Evolutionary conservation across 306 rosid species (phyloP), one percentile per base, ranked within the genome.

Genomic region (Rosa lucieae): DNA sequence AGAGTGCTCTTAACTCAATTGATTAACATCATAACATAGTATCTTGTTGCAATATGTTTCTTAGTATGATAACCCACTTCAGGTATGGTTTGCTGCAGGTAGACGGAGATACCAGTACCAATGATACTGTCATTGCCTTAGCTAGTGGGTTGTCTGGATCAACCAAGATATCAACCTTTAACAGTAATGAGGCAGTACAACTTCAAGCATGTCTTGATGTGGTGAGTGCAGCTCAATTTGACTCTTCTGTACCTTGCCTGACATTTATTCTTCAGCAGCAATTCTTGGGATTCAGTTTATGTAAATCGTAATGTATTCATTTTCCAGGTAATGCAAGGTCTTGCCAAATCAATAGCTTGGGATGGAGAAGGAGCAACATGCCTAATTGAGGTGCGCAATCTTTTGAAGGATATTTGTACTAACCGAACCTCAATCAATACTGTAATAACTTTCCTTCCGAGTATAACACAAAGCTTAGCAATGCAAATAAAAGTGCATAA

Each of bases 361-460:
- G 99, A 93, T 80, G 99, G 99, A 78, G 98, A 95, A 86, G 98
- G 99, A 75, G 99, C 99, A 75, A 95, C 99, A 17, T 95, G 98
- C 88, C 92, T 95, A 20, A 86, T 93, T 84, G 99, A 95, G 97
- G 99, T 95, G 29, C 56, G 88, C 82, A 69, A 74, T 75, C 68
- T 72, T 43, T 73, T 81, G 67, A 70, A 78, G 74, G 72, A 72
- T 79, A 58, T 75, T 37, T 78, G 21, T 75, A 32, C 18, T 58
- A 52, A 67, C 14, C 61, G 56, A 43, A 46, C 72, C 66, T 21
- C 26, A 49, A 15, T 48, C 48, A 1, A 20, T 26, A 55, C 2
- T 46, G 37, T 67, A 20, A 6, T 17, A 17, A 40, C 40, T n/a
- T 44, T 17, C 39, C 35, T 78, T 55, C 69, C 3, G 2, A 11